Evolutionary conservation across 176 grass and related monocot genomes (phyloP).

Genomic region (Triticum turgidum): DNA sequence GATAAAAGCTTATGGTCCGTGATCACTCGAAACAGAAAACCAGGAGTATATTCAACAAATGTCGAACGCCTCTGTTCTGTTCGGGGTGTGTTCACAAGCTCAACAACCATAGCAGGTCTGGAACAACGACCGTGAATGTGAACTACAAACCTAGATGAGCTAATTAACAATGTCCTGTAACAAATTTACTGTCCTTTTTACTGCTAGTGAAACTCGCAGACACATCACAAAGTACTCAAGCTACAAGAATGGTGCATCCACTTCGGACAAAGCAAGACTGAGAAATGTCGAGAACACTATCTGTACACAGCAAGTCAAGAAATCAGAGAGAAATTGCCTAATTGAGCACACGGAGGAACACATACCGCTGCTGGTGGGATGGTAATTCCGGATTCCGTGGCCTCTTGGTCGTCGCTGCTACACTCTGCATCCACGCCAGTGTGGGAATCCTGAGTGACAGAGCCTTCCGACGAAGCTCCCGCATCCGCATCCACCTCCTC

Average conservation of each 20-base stretch:
- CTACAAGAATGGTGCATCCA: background rate
- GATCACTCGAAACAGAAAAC: background rate
- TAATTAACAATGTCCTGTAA: background rate
- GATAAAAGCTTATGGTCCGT: background rate
- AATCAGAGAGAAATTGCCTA: background rate
- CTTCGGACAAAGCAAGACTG: background rate
- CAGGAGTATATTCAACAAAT: background rate
- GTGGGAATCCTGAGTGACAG: constrained; percentile 44
- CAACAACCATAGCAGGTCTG: background rate
- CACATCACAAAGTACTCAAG: background rate
- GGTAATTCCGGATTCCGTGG: constrained; percentile 3
- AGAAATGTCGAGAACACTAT: background rate
- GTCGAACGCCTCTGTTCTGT: background rate
- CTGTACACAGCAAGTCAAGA: background rate
- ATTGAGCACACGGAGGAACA: background rate
- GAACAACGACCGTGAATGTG: background rate
- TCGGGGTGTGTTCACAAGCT: background rate
- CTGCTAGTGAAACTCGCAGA: background rate
- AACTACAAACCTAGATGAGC: background rate
- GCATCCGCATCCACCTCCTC: constrained; percentile 8
- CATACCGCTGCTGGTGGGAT: constrained; percentile 33
- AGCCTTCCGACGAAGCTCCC: constrained; percentile 38
- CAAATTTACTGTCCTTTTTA: background rate
- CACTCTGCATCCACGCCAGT: constrained; percentile 50
- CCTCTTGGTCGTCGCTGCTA: constrained; percentile 45